Conservation (phyloP, 2,329 filamentous ascomycete species). For the Daldinia sp. region DNA sequence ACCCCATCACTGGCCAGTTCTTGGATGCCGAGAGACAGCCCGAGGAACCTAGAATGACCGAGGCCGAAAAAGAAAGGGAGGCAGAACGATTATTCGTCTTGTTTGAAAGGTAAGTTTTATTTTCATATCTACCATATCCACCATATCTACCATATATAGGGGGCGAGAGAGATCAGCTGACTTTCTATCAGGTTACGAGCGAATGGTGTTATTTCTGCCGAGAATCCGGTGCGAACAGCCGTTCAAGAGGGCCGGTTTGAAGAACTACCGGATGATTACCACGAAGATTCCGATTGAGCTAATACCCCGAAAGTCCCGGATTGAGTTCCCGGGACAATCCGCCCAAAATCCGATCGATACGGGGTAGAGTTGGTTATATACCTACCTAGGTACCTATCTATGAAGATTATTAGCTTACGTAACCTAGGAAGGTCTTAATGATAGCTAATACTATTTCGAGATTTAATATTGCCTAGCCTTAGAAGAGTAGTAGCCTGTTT, state of each 20-base stretch:
- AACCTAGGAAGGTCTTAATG: not conserved
- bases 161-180: slow-evolving; percentile 36
- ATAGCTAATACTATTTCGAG: not conserved
- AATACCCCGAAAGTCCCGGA: not conserved
- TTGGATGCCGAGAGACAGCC: slow-evolving; percentile 70
- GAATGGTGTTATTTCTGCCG: slow-evolving; percentile 69
- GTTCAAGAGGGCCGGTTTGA: slow-evolving; percentile 70
- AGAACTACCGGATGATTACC: slow-evolving; percentile 57
- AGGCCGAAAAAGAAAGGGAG: slow-evolving; percentile 91
- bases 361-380: not conserved
- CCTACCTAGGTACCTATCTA: no score
- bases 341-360: not conserved
- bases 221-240: slow-evolving; percentile 73
- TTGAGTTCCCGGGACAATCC: not conserved
- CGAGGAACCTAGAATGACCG: slow-evolving; percentile 77
- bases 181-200: slow-evolving; percentile 40
- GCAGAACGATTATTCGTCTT: slow-evolving; percentile 89
- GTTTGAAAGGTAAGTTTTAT: slow-evolving; percentile 74
- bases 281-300: slow-evolving; percentile 43
- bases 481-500: no score
- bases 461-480: no score
- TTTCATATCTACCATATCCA: not conserved
- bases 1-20: slow-evolving; percentile 88
- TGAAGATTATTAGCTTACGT: no score
- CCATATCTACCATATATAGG: no score